Evolutionary conservation across 2,329 filamentous ascomycete genomes (phyloP), one percentile per base, ranked within the genome.

Genomic region (Cyanodermella asteris): DNA sequence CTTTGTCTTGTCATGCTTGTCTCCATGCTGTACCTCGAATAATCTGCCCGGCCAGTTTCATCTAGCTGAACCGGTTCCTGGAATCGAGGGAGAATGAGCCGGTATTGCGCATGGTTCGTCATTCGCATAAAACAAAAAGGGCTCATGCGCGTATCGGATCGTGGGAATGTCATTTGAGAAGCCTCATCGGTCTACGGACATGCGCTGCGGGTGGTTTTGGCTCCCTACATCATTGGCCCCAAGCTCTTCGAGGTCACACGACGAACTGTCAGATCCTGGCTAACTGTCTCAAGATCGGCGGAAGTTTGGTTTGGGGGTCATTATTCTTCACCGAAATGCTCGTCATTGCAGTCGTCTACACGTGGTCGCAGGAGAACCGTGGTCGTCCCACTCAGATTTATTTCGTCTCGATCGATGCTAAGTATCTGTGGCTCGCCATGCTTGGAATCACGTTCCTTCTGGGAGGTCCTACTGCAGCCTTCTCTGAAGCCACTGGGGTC

Each of bases 401-500:
- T 27, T 84, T 90, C 45, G 77, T 81, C 52, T 65, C 94, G 42
- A 51, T 93, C 37, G 75, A 66, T 19, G 75, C 94, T 31, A 80
- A 78, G 5, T 69, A 80, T 9, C 78, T 84, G 44, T 65, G 71
- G 40, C 57, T 87, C 16, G 72, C 72, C 34, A 75, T 91, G 61
- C 62, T 94, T 22, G 47, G 69, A 10, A 53, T 80, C 38, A 73
- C 72, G 7, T 58, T 91, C 13, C 53, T 94, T 26, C 64, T 75
- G 42, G 57, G 51, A 5, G 71, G 72, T 7, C 57, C 59, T 18
- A 36, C 46, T 3, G 50, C 50, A 11, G 61, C 75, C 7, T 42
- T 75, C 28, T 40, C 70, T 4, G 70, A 90, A 41, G 47, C 67
- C 4, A 76, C 66, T 17, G 87, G 87, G n/a, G 58, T 97, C 7